Evolutionary conservation across 257 asterid genomes (phyloP).

Genomic region (Solanum paucissectum): DNA sequence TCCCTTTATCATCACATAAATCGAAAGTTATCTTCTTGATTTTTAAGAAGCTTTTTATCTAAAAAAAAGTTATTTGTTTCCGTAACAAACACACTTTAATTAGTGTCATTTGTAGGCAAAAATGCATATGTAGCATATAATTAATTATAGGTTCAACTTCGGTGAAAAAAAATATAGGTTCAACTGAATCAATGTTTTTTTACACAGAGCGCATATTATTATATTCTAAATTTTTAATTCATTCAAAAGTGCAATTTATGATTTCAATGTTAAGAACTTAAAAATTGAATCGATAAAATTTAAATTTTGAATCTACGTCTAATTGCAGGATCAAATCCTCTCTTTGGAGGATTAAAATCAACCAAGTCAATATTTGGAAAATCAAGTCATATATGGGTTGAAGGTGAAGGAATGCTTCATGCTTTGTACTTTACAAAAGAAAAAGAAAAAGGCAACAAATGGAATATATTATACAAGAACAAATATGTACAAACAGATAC

Average conservation of each 20-base stretch:
- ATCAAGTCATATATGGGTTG: slow-evolving; percentile 29
- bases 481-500: slow-evolving; percentile 24
- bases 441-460: background rate
- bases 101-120: too few relatives aligned
- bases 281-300: background rate
- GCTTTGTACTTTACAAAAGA: slow-evolving; percentile 22
- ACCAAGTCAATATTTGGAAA: slow-evolving; percentile 27
- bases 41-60: too few relatives aligned
- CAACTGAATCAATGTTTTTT: too few relatives aligned
- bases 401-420: slow-evolving; percentile 52
- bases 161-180: too few relatives aligned
- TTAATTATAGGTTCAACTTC: too few relatives aligned
- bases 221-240: background rate
- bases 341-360: slow-evolving; percentile 30
- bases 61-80: too few relatives aligned
- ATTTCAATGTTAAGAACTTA: background rate
- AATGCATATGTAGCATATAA: too few relatives aligned
- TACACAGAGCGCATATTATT: too few relatives aligned
- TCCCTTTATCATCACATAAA: too few relatives aligned
- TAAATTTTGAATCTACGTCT: background rate
- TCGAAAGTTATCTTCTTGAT: too few relatives aligned
- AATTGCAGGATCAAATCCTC: slow-evolving; percentile 29
- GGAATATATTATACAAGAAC: slow-evolving; percentile 22
- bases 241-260: background rate
- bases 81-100: too few relatives aligned